Percentiles rank a stretch among this genome's conserved stretches.
These are phyloP conservation scores for Cryomyces antarcticus DNA, from an alignment of 495 filamentous ascomycete species.

Conservation along the genomic window DNA sequence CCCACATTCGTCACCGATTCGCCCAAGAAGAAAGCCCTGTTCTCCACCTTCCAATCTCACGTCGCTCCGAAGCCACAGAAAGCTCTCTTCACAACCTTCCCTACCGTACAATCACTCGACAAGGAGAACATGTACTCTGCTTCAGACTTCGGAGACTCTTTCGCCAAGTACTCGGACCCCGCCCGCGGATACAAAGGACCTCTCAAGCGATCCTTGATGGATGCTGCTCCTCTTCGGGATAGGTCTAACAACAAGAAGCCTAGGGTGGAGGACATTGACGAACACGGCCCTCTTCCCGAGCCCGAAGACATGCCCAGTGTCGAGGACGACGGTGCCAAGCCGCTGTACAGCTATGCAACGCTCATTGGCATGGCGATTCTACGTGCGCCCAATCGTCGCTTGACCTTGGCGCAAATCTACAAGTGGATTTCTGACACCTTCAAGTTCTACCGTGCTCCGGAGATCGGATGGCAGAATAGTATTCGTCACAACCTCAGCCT, in stretches of 20 bases:
- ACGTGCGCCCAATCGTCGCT: conserved; percentile 57
- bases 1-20: no score
- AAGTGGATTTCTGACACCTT: conserved; percentile 97
- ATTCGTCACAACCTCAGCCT: conserved; percentile 96
- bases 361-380: conserved; percentile 95
- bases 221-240: conserved; percentile 57
- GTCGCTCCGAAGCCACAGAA: no score
- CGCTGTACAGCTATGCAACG: conserved; percentile 79
- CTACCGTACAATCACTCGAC: conserved; percentile 4
- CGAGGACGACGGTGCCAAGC: conserved; percentile 75
- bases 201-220: conserved; percentile 47
- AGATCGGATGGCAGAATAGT: conserved; percentile 94
- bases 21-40: no score
- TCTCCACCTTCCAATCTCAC: no score
- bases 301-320: conserved; percentile 60
- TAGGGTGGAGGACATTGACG: conserved; percentile 16
- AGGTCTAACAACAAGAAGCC: conserved; percentile 38
- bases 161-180: conserved; percentile 1
- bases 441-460: conserved; percentile 60
- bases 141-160: conserved; percentile 2
- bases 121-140: conserved; percentile 50
- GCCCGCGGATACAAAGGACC: conserved; percentile 36
- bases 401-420: conserved; percentile 95
- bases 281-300: conserved; percentile 35
- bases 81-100: no score